Conservation (phyloP, 2,329 filamentous ascomycete species). For the Pseudopithomyces maydicus region DNA sequence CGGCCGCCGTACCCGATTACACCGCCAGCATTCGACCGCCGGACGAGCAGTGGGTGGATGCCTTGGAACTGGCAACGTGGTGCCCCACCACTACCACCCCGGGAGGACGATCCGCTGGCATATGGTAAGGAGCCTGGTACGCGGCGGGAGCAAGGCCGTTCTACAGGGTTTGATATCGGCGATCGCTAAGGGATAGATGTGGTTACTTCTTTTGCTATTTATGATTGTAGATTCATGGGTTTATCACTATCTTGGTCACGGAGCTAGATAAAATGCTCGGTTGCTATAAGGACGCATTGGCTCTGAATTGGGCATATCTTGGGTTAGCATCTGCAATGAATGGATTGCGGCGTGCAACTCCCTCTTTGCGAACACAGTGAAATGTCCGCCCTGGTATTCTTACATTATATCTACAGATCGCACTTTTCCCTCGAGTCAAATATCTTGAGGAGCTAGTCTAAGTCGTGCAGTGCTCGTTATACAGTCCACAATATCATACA, state of each 20-base stretch:
- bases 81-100: conserved; percentile 16
- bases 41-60: conserved; percentile 52
- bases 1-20: conserved; percentile 45
- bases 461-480: not conserved
- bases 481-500: not conserved
- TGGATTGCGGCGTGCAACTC: not conserved
- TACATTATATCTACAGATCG: conserved; percentile 9
- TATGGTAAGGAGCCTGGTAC: conserved; percentile 35
- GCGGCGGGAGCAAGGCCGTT: conserved; percentile 21
- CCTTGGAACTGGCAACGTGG: conserved; percentile 54
- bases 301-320: not conserved
- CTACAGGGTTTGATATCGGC: conserved; percentile 39
- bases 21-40: conserved; percentile 35
- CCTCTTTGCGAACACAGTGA: not conserved
- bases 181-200: conserved; percentile 27
- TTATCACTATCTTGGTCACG: conserved; percentile 4
- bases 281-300: not conserved
- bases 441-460: not conserved
- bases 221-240: conserved; percentile 5
- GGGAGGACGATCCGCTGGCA: conserved; percentile 37
- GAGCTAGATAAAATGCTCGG: conserved; percentile 15
- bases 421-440: not conserved
- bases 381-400: not conserved
- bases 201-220: not conserved
- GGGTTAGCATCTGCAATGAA: not conserved